Percentiles rank a stretch among this genome's conserved stretches.
These are phyloP conservation scores for Biscogniauxia sp. DNA, from an alignment of 2,329 filamentous ascomycete species.

Conservation along the genomic window DNA sequence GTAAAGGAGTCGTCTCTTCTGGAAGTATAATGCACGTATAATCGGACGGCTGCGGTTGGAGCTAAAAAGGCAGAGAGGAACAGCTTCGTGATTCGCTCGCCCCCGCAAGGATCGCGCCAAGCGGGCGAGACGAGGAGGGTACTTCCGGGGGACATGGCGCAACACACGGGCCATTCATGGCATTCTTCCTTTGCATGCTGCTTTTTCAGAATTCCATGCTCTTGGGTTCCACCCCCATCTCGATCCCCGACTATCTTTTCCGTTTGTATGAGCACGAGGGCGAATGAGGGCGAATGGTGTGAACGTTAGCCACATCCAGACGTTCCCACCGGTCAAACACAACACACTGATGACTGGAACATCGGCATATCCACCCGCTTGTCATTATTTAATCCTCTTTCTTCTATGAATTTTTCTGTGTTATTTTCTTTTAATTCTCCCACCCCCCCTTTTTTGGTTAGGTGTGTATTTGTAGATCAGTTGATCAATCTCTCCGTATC, in stretches of 20 bases:
- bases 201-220: slow-evolving; percentile 30
- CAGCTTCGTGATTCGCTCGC: background rate
- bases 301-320: slow-evolving; percentile 19
- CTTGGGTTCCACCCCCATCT: slow-evolving; percentile 22
- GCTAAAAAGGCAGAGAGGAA: background rate
- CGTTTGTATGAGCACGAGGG: slow-evolving; percentile 11
- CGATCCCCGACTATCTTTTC: slow-evolving; percentile 28
- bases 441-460: no score
- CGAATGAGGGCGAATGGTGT: slow-evolving; percentile 7
- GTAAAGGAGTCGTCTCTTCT: background rate
- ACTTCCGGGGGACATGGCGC: slow-evolving; percentile 25
- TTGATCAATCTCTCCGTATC: no score
- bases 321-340: slow-evolving; percentile 10
- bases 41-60: background rate
- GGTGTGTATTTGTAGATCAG: no score
- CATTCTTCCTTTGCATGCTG: slow-evolving; percentile 27
- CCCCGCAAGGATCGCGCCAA: background rate
- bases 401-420: background rate
- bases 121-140: slow-evolving; percentile 10
- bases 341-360: slow-evolving; percentile 2
- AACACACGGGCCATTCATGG: slow-evolving; percentile 23
- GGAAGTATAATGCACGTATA: background rate
- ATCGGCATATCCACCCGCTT: background rate
- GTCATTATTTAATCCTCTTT: background rate
- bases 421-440: background rate